phyloP scores from a whole-genome alignment of 75 land plant species.

The Pinus albicaulis region DNA sequence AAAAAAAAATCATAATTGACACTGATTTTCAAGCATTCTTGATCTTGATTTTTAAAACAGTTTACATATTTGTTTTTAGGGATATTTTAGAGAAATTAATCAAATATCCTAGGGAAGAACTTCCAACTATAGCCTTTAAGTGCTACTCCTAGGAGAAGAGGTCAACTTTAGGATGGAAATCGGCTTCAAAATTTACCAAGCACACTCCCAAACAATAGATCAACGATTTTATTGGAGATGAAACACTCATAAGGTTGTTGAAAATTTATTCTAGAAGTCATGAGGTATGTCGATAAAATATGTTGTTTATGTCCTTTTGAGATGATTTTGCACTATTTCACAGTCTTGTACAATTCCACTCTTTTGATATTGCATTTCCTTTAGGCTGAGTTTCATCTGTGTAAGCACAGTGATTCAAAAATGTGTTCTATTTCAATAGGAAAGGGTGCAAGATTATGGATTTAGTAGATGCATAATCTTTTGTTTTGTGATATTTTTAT shows the following conservation, averaged over 20 bases:
- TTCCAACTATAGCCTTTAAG: conserved; percentile 92
- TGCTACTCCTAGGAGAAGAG: conserved; percentile 90
- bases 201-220: conserved; percentile 45
- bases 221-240: conserved; percentile 97
- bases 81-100: conserved; percentile 96
- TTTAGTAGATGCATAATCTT: background rate
- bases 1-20: too few species aligned
- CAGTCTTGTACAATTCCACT: background rate
- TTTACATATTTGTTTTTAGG: conserved; percentile 80
- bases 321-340: background rate
- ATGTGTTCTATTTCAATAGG: background rate
- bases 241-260: conserved; percentile 80
- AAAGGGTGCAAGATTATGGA: background rate
- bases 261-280: conserved; percentile 94
- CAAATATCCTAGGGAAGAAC: conserved; percentile 85
- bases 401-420: too few species aligned
- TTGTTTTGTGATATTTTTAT: background rate
- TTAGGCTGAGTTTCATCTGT: background rate
- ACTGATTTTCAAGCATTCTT: too few species aligned
- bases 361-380: background rate
- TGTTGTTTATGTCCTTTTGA: background rate
- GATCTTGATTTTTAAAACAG: too few species aligned
- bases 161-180: conserved; percentile 75
- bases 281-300: conserved; percentile 39
- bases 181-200: conserved; percentile 46